Percentiles rank a stretch among this genome's conserved stretches.
phyloP scores from a whole-genome alignment of 164 flowering plant genomes.

The Malania oleifera region DNA sequence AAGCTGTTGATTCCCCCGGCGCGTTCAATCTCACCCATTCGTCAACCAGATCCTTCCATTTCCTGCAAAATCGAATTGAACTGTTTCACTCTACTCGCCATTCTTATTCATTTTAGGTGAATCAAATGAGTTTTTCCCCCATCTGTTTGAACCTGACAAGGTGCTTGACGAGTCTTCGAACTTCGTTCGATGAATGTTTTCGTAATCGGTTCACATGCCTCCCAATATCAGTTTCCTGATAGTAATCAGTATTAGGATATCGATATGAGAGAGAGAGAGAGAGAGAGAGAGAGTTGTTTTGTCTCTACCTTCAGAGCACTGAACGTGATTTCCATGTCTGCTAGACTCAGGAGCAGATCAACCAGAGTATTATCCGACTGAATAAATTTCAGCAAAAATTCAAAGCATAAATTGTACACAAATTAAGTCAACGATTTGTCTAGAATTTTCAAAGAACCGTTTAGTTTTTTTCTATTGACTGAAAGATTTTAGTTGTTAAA shows the following conservation, averaged over 20 bases:
- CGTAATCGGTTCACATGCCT: conserved; percentile 4
- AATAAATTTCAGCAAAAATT: not conserved
- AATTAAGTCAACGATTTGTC: too few species aligned
- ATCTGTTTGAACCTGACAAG: not conserved
- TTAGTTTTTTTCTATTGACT: too few species aligned
- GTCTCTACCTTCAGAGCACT: not conserved
- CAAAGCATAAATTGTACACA: not conserved
- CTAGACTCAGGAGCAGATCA: not conserved
- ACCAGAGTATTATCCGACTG: not conserved
- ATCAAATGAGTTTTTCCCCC: too few species aligned
- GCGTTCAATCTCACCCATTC: too few species aligned
- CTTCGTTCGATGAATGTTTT: conserved; percentile 1
- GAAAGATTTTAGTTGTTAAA: too few species aligned
- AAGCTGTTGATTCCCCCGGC: too few species aligned
- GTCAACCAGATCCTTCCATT: too few species aligned
- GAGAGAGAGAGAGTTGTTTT: not conserved
- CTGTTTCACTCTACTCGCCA: too few species aligned
- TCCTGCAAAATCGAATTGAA: too few species aligned
- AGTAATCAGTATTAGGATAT: not conserved
- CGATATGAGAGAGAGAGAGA: not conserved
- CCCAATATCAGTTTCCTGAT: conserved; percentile 1
- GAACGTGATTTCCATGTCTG: conserved; percentile 3
- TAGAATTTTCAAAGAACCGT: too few species aligned
- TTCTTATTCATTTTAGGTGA: not conserved
- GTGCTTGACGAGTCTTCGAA: not conserved